A percentile compares a stretch with the other conserved stretches of the same genome.
phyloP scores from a whole-genome alignment of 768 basidiomycete species.

The Leccinum subtestaceum region DNA sequence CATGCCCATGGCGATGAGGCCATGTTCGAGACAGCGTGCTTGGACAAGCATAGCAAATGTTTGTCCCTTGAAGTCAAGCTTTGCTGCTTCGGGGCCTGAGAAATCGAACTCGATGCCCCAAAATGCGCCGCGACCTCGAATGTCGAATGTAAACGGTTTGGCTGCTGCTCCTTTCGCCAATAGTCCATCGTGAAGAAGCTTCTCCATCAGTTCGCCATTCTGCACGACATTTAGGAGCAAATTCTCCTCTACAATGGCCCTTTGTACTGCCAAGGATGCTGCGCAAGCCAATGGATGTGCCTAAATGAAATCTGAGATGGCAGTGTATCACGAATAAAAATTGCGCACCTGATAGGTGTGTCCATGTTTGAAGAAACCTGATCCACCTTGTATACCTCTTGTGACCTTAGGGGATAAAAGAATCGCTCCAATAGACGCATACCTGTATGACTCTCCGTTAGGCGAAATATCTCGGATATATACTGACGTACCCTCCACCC shows the following conservation, averaged over 20 bases:
- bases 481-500: constrained; percentile 68
- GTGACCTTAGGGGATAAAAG: constrained; percentile 72
- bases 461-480: background rate
- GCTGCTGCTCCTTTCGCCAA: constrained; percentile 53
- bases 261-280: constrained; percentile 78
- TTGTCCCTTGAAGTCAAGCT: constrained; percentile 49
- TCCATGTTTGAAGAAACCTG: constrained; percentile 78
- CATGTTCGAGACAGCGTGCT: constrained; percentile 63
- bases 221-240: constrained; percentile 62
- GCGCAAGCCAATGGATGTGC: constrained; percentile 75
- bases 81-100: constrained; percentile 37
- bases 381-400: constrained; percentile 62
- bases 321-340: background rate
- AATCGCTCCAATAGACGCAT: constrained; percentile 79
- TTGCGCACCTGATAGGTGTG: constrained; percentile 73
- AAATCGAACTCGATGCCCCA: constrained; percentile 86
- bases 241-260: constrained; percentile 65
- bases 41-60: constrained; percentile 70
- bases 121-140: constrained; percentile 82
- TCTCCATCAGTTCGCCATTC: constrained; percentile 60
- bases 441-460: constrained; percentile 42
- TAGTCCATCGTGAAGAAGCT: constrained; percentile 53
- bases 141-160: constrained; percentile 69
- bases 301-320: constrained; percentile 33
- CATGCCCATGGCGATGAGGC: constrained; percentile 72